These are phyloP conservation scores for Cutaneotrichosporon dermatis DNA, from an alignment of 1,284 basidiomycete genomes.

Conservation along the genomic window DNA sequence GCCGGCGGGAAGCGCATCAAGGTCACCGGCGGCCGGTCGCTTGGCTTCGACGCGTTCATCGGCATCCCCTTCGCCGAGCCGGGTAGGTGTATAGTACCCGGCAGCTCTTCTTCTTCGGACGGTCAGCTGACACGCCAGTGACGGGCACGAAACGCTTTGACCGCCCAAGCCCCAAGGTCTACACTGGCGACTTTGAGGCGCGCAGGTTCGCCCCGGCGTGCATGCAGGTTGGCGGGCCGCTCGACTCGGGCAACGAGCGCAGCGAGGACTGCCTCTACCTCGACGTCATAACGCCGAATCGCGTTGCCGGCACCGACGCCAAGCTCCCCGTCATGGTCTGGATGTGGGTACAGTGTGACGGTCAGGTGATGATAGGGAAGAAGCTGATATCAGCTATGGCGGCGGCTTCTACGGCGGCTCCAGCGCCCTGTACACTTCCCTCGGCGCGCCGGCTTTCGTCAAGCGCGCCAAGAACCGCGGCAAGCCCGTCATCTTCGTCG, in stretches of 20 bases:
- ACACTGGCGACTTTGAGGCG: constrained; percentile 31
- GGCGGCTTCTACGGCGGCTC: constrained; percentile 36
- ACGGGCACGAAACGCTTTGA: constrained; percentile 45
- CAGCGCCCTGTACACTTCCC: constrained; percentile 21
- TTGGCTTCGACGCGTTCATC: constrained; percentile 7
- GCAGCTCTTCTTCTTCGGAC: neutral
- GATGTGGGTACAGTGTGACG: constrained; percentile 18
- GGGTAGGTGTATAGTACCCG: neutral
- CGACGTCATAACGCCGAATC: constrained; percentile 41
- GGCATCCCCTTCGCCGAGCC: constrained; percentile 14
- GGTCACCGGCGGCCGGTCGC: neutral
- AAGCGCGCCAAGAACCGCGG: constrained; percentile 3
- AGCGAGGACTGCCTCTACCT: constrained; percentile 50
- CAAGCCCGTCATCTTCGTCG: constrained; percentile 47
- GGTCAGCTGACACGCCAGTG: constrained; percentile 1
- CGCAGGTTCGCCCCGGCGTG: constrained; percentile 31
- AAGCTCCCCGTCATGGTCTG: constrained; percentile 43
- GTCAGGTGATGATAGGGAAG: neutral
- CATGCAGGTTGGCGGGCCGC: constrained; percentile 26
- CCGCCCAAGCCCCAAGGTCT: constrained; percentile 22
- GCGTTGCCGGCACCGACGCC: constrained; percentile 14
- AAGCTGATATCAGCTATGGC: constrained; percentile 29
- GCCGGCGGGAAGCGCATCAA: neutral
- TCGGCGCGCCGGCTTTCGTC: constrained; percentile 19
- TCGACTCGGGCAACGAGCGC: constrained; percentile 16